Evolutionary conservation across 495 filamentous ascomycete genomes (phyloP).

Genomic region (Penicillium paxilli): DNA sequence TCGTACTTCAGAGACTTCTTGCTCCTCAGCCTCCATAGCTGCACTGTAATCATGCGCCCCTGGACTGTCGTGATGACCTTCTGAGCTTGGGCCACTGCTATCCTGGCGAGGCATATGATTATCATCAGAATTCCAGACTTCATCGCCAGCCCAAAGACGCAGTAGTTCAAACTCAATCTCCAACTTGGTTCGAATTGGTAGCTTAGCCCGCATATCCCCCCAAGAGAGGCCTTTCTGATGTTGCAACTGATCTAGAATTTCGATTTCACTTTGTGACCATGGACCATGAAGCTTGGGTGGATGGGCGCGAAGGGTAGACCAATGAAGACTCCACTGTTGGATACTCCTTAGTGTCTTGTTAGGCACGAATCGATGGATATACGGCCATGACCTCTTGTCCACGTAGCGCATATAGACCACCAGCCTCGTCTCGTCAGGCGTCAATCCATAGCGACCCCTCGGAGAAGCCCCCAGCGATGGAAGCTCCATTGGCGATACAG

Average conservation of each 20-base stretch:
- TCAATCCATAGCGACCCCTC: constrained; percentile 16
- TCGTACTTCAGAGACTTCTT: not conserved
- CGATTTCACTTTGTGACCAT: constrained; percentile 36
- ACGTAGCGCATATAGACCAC: constrained; percentile 34
- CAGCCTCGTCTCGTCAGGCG: constrained; percentile 36
- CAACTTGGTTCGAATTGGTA: constrained; percentile 31
- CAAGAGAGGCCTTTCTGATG: constrained; percentile 34
- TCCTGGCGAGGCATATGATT: not conserved
- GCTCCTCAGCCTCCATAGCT: not conserved
- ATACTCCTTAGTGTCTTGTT: constrained; percentile 22
- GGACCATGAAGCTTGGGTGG: constrained; percentile 32
- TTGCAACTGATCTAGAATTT: constrained; percentile 28
- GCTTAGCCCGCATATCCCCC: constrained; percentile 25
- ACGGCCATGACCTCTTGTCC: constrained; percentile 29
- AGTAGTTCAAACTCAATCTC: constrained; percentile 44
- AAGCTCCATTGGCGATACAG: constrained; percentile 4
- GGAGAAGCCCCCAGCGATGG: constrained; percentile 19
- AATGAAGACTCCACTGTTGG: constrained; percentile 34
- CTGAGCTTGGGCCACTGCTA: not conserved
- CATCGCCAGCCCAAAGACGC: constrained; percentile 34
- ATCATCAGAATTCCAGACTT: constrained; percentile 11
- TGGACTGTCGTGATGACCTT: not conserved
- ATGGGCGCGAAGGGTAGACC: constrained; percentile 31
- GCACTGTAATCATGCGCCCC: not conserved
- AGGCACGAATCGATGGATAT: constrained; percentile 33